Percentiles rank a stretch among this genome's conserved stretches.
These are phyloP conservation scores for Trametopsis cervina DNA, from an alignment of 768 basidiomycete species.

Conservation along the genomic window DNA sequence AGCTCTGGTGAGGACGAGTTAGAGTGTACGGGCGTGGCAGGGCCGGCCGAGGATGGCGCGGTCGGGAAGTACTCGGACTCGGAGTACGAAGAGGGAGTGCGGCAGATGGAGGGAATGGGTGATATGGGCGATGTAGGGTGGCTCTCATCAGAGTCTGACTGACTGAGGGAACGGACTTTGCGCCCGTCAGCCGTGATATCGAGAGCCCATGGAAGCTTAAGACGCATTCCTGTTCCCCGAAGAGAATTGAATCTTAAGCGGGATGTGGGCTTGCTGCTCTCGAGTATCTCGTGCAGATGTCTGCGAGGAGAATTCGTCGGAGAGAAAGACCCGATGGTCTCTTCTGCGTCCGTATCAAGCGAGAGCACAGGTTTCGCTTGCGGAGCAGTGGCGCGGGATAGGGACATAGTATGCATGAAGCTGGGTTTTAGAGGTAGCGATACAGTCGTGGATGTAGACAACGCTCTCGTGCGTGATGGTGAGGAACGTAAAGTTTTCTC, in stretches of 20 bases:
- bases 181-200: not conserved
- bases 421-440: not conserved
- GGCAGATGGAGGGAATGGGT: slow-evolving; percentile 23
- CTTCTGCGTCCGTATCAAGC: slow-evolving; percentile 11
- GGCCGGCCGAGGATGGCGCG: slow-evolving; percentile 23
- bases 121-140: slow-evolving; percentile 14
- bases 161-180: slow-evolving; percentile 5
- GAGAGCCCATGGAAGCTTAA: not conserved
- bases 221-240: not conserved
- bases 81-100: slow-evolving; percentile 22
- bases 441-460: slow-evolving; percentile 1
- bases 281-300: slow-evolving; percentile 14
- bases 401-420: slow-evolving; percentile 1
- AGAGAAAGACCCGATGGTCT: slow-evolving; percentile 21
- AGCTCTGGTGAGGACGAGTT: slow-evolving; percentile 8
- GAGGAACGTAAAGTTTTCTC: not conserved
- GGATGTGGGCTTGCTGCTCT: slow-evolving; percentile 1
- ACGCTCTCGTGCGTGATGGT: not conserved
- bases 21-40: slow-evolving; percentile 18
- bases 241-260: not conserved
- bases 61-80: slow-evolving; percentile 24
- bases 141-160: too few species aligned
- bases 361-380: slow-evolving; percentile 8
- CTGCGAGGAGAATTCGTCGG: slow-evolving; percentile 20
- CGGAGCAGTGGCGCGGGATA: slow-evolving; percentile 6